Conservation (phyloP, 1,139 yeast species). For the Yamadazyma dendronema region DNA sequence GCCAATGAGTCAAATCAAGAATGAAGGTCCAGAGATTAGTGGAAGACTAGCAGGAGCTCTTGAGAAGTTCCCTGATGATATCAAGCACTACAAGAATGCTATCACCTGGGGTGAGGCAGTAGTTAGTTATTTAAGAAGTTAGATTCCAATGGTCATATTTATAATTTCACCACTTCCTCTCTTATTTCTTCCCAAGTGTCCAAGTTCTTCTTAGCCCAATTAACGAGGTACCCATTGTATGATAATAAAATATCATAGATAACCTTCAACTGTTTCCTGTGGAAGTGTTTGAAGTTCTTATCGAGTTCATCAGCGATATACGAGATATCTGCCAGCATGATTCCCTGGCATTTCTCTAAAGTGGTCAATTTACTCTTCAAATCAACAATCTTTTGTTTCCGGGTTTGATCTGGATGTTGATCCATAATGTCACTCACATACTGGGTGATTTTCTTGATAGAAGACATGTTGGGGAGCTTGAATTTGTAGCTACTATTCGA, state of each 20-base stretch:
- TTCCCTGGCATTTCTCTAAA: constrained; percentile 55
- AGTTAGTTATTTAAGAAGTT: constrained; percentile 24
- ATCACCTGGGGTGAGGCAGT: constrained; percentile 43
- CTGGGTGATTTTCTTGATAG: constrained; percentile 54
- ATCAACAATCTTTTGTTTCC: constrained; percentile 55
- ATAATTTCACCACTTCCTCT: constrained; percentile 32
- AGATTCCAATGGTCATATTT: neutral
- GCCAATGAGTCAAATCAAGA: constrained; percentile 54
- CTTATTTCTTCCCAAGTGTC: constrained; percentile 74
- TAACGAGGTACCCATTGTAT: constrained; percentile 57
- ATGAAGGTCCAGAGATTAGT: constrained; percentile 48
- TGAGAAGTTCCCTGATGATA: constrained; percentile 39
- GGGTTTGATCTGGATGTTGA: constrained; percentile 64
- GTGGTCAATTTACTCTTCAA: constrained; percentile 52
- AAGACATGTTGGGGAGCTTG: constrained; percentile 18
- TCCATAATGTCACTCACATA: constrained; percentile 70
- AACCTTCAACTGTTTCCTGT: constrained; percentile 45
- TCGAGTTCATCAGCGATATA: constrained; percentile 52
- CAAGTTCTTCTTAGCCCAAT: constrained; percentile 69
- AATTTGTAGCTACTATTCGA: constrained; percentile 6
- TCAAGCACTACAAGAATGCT: constrained; percentile 35
- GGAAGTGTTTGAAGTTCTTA: constrained; percentile 51
- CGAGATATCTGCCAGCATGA: constrained; percentile 55
- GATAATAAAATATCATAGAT: constrained; percentile 44
- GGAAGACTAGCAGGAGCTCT: constrained; percentile 41